A percentile compares a stretch with the other conserved stretches of the same genome.
Conservation (phyloP, 108 stramenopile genomes). For the Craspedostauros australis region DNA sequence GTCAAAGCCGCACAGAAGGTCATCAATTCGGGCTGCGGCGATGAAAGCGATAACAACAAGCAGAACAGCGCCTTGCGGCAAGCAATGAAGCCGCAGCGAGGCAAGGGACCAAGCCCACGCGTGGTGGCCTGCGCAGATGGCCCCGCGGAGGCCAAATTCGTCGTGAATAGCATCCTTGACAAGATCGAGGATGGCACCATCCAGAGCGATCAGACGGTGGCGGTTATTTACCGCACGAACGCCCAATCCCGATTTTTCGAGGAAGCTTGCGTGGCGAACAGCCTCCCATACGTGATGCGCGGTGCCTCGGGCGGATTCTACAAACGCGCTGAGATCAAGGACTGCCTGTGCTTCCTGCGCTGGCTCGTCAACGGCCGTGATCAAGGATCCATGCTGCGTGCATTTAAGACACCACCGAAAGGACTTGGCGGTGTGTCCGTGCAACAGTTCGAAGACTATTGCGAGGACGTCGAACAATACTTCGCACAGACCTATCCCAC, state of each 20-base stretch:
- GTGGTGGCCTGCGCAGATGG: constrained; percentile 65
- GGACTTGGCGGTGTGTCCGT: constrained; percentile 65
- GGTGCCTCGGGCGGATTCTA: constrained; percentile 73
- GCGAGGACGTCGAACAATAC: constrained; percentile 34
- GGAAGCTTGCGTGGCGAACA: constrained; percentile 76
- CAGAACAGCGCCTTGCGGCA: constrained; percentile 39
- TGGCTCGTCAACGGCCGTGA: constrained; percentile 69
- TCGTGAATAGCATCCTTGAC: constrained; percentile 50
- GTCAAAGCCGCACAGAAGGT: constrained; percentile 76
- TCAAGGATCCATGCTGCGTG: constrained; percentile 56
- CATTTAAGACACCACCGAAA: constrained; percentile 60
- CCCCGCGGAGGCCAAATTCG: constrained; percentile 68
- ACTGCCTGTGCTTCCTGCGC: constrained; percentile 69
- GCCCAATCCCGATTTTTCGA: constrained; percentile 86
- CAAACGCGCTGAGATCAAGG: constrained; percentile 71
- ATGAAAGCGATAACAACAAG: neutral
- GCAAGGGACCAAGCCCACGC: constrained; percentile 54
- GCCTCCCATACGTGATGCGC: constrained; percentile 66
- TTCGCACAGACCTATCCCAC: constrained; percentile 14
- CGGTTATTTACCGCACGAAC: constrained; percentile 86
- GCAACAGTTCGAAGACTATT: constrained; percentile 55
- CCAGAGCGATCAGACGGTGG: constrained; percentile 40
- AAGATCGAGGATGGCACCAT: constrained; percentile 43
- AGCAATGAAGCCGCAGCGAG: constrained; percentile 75
- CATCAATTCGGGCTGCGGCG: constrained; percentile 23